Evolutionary conservation across 148 eudicot genomes (phyloP), one percentile per base, ranked within the genome.

Genomic region (Fagopyrum homotropicum): DNA sequence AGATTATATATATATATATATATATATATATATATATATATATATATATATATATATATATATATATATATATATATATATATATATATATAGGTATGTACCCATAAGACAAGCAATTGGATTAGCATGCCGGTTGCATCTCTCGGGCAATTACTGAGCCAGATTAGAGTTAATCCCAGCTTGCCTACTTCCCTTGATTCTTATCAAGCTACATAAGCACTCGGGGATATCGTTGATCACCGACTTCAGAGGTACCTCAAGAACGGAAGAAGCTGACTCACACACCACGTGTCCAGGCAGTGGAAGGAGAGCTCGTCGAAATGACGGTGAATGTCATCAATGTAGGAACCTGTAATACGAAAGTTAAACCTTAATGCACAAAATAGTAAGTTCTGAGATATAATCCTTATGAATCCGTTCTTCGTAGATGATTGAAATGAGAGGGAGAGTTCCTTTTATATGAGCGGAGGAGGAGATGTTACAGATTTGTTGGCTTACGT

Each of bases 41-140:
- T 22, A 22, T 22, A 22, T 22, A 22, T 22, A 22, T 22, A 22
- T 22, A 22, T 22, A 22, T 22, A 22, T 22, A 22, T 22, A 22
- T 22, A 22, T 22, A 22, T 22, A 22, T 22, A 22, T 22, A 22
- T 22, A 22, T 22, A 22, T 22, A 22, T 22, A 22, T 22, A 22
- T 22, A 22, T 22, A 22, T 22, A 22, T 22, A 22, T 22, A 22
- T 22, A 22, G 26, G 26, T 22, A 12, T 7, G 44, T 75, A 83
- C 81, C 85, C 49, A 76, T 76, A 44, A 90, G 81, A 74, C 92
- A 88, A 6, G 88, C 83, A 29, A 90, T 75, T 5, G 90, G 92
- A 77, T 88, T 86, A 60, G 88, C 89, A 79, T 70, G 96, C 54
- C 78, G 83, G 0, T 90, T 90, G 66, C 92, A 90, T 77, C 90